Evolutionary conservation across 78 protist species (phyloP).

Genomic region (Corallochytrium limacisporum): DNA sequence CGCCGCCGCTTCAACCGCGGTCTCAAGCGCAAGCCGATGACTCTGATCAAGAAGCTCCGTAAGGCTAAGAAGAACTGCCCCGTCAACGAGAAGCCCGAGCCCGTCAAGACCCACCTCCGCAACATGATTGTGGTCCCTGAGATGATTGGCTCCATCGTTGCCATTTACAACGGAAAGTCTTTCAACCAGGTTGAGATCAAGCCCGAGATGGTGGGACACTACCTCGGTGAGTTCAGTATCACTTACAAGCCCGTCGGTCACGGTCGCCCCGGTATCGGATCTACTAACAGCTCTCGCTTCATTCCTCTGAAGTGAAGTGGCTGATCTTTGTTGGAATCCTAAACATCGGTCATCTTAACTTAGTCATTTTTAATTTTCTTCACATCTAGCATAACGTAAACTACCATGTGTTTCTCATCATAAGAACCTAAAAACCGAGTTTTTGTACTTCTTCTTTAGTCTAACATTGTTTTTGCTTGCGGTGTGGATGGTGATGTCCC

Average conservation of each 20-base stretch:
- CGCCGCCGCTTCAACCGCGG: conserved; percentile 91
- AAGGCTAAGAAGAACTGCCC: conserved; percentile 49
- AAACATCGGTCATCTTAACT: no score
- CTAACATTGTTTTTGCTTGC: no score
- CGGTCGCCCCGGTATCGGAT: conserved; percentile 99
- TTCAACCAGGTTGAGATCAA: conserved; percentile 93
- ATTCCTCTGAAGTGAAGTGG: conserved; percentile 77
- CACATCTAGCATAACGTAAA: no score
- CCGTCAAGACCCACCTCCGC: conserved; percentile 96
- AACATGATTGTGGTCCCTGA: conserved; percentile 97
- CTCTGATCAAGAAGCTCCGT: conserved; percentile 74
- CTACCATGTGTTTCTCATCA: no score
- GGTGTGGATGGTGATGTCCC: no score
- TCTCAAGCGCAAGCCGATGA: conserved; percentile 58
- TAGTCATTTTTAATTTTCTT: no score
- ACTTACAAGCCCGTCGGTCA: conserved; percentile 97
- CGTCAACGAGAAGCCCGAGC: conserved; percentile 79
- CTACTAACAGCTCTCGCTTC: conserved; percentile 88
- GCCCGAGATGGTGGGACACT: conserved; percentile 98
- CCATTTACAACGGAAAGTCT: conserved; percentile 98
- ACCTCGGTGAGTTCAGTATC: conserved; percentile 97
- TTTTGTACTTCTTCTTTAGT: no score
- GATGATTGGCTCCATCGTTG: conserved; percentile 98
- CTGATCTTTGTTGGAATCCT: background rate
- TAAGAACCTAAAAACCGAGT: no score